phyloP scores from a whole-genome alignment of 192 early-diverging fungal species.

The Allomyces macrogynus region DNA sequence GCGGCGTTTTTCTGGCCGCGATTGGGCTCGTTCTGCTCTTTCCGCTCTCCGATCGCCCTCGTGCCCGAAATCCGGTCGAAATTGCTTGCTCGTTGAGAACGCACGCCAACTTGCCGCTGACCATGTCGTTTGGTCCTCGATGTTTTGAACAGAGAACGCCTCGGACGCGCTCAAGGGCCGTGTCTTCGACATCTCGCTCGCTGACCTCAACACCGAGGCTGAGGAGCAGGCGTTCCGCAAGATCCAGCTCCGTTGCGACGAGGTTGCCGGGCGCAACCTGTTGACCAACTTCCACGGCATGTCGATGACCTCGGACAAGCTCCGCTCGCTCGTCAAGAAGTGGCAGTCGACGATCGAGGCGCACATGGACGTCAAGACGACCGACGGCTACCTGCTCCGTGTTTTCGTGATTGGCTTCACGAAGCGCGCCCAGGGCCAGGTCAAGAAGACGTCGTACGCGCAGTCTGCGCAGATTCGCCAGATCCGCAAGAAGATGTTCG shows the following conservation, averaged over 20 bases:
- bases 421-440: slow-evolving; percentile 77
- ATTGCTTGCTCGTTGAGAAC: neutral
- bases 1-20: too few relatives aligned
- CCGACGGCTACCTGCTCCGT: slow-evolving; percentile 97
- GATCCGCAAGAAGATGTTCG: slow-evolving; percentile 99
- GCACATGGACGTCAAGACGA: slow-evolving; percentile 98
- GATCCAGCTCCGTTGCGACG: slow-evolving; percentile 90
- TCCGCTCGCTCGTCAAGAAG: slow-evolving; percentile 98
- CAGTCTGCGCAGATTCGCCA: slow-evolving; percentile 85
- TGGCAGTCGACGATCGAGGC: slow-evolving; percentile 82
- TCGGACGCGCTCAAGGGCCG: slow-evolving; percentile 91
- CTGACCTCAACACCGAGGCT: slow-evolving; percentile 71
- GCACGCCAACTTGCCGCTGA: too few relatives aligned
- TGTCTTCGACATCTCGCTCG: slow-evolving; percentile 90
- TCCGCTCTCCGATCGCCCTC: too few relatives aligned
- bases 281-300: slow-evolving; percentile 99
- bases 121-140: too few relatives aligned
- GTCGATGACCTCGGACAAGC: slow-evolving; percentile 99
- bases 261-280: slow-evolving; percentile 95
- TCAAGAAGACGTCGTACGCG: slow-evolving; percentile 96
- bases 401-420: slow-evolving; percentile 96
- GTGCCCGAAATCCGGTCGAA: neutral
- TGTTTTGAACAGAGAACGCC: slow-evolving; percentile 42
- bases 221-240: slow-evolving; percentile 91
- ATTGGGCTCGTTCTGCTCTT: too few relatives aligned